phyloP scores from a whole-genome alignment of 2,329 filamentous ascomycete genomes.

The Pseudogymnoascus sp. region DNA sequence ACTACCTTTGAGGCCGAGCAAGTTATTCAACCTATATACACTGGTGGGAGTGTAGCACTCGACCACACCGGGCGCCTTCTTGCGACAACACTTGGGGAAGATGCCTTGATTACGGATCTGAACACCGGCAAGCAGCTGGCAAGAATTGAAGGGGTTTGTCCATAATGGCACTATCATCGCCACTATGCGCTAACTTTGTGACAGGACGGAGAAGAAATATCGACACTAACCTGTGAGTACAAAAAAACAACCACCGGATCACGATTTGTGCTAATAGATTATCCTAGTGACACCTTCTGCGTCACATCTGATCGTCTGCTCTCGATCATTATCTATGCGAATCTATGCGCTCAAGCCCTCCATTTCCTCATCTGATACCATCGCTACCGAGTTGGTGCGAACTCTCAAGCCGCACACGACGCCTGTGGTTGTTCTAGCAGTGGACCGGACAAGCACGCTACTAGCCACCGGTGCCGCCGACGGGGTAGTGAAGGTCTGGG shows the following conservation, averaged over 20 bases:
- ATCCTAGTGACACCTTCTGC: conserved; percentile 71
- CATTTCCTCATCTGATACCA: conserved; percentile 42
- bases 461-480: conserved; percentile 90
- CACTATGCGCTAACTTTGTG: conserved; percentile 20
- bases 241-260: conserved; percentile 6
- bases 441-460: conserved; percentile 80
- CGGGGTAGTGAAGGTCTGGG: conserved; percentile 93
- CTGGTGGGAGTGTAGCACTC: conserved; percentile 78
- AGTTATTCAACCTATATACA: conserved; percentile 87
- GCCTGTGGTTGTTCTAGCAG: conserved; percentile 76
- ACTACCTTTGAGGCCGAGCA: conserved; percentile 82
- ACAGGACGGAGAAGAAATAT: conserved; percentile 72
- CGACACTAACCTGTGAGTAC: conserved; percentile 55
- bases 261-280: conserved; percentile 8
- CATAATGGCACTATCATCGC: conserved; percentile 3
- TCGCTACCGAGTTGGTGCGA: conserved; percentile 61
- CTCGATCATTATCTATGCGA: conserved; percentile 90
- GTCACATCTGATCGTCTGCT: conserved; percentile 83
- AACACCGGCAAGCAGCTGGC: conserved; percentile 74
- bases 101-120: conserved; percentile 79
- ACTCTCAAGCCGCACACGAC: conserved; percentile 85
- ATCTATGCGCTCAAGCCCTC: conserved; percentile 67
- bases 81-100: conserved; percentile 83
- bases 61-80: conserved; percentile 74
- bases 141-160: conserved; percentile 72